Evolutionary conservation across 352 stramenopile species (phyloP), one percentile per base, ranked within the genome.

Genomic region (Phytophthora pistaciae): DNA sequence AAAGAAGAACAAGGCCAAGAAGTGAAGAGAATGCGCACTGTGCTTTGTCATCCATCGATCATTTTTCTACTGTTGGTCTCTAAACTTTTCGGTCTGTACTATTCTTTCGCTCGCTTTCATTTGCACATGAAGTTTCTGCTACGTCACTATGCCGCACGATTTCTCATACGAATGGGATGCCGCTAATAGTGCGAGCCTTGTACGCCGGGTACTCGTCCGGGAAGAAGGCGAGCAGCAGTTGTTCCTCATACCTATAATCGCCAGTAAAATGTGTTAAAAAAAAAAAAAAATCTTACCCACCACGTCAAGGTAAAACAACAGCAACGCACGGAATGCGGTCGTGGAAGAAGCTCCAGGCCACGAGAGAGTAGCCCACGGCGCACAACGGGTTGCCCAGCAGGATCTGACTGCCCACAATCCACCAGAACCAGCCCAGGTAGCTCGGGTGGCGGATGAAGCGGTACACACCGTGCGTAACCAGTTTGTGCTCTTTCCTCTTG

Each of bases 341-440:
- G 54, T 85, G 80, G 73, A 99, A 99, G 73, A 99, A 99, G 29
- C 80, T 93, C 93, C 95, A 99, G 6, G 92, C 91, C 8, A 96
- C 94, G 14, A 92, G 36, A 13, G 91, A 82, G 81, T 98, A 99
- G 20, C 90, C 77, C 25, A 98, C 21, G 1, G 78, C 77, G 63
- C 91, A 98, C 18, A 99, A 10, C 18, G 86, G 86, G 74, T 99
- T 99, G 14, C 85, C 89, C 14, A 99, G 73, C 50, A 99, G 63
- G 18, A 99, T 70, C 79, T 99, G 97, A 60, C 92, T 98, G 40
- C 94, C 95, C 50, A 99, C 79, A n/a, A 89, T 96, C 96, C 96
- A 99, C 71, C 96, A 97, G 72, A 98, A 99, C 92, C 98, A 99
- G 70, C 97, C 97, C 49, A 98, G 80, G 77, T 99, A 99, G 25